Conservation (phyloP, 73 alveolate species). For the Halteria grandinella region DNA sequence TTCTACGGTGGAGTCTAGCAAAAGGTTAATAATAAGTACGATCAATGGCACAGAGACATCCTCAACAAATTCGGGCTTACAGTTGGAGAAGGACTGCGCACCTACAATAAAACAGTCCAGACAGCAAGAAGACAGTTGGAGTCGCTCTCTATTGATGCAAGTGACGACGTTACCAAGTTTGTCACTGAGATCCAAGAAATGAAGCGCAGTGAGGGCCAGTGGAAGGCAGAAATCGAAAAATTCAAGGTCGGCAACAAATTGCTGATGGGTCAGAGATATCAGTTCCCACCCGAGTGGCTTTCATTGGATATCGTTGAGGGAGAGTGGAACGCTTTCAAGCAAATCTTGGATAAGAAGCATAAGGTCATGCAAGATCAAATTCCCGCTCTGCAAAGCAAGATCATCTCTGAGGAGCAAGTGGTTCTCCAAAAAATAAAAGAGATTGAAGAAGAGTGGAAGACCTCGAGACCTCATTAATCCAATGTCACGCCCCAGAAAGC, state of each 20-base stretch:
- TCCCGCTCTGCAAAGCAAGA: conserved; percentile 81
- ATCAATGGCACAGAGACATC: conserved; percentile 96
- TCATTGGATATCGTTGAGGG: conserved; percentile 94
- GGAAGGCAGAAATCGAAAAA: conserved; percentile 88
- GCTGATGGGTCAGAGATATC: conserved; percentile 86
- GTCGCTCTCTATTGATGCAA: conserved; percentile 77
- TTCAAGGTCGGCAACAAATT: conserved; percentile 82
- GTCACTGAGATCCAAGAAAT: conserved; percentile 96
- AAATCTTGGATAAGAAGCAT: conserved; percentile 83
- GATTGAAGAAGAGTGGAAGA: conserved; percentile 96
- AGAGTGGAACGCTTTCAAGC: conserved; percentile 92
- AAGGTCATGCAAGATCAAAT: conserved; percentile 91
- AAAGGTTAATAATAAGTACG: conserved; percentile 97
- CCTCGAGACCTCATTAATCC: conserved; percentile 87
- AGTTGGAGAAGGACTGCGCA: conserved; percentile 85
- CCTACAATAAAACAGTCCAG: conserved; percentile 76
- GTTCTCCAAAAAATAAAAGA: conserved; percentile 93
- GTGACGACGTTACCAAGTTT: conserved; percentile 90
- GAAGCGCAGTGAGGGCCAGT: conserved; percentile 68
- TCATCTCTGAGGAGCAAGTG: conserved; percentile 87
- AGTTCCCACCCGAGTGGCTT: conserved; percentile 88
- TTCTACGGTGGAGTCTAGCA: conserved; percentile 93
- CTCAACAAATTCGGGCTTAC: conserved; percentile 92
- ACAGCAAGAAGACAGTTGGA: conserved; percentile 88
- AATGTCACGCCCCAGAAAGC: conserved; percentile 91